Percentiles rank a stretch among this genome's conserved stretches.
phyloP scores from a whole-genome alignment of 2,329 filamentous ascomycete species.

The Raffaelea ambrosiae region DNA sequence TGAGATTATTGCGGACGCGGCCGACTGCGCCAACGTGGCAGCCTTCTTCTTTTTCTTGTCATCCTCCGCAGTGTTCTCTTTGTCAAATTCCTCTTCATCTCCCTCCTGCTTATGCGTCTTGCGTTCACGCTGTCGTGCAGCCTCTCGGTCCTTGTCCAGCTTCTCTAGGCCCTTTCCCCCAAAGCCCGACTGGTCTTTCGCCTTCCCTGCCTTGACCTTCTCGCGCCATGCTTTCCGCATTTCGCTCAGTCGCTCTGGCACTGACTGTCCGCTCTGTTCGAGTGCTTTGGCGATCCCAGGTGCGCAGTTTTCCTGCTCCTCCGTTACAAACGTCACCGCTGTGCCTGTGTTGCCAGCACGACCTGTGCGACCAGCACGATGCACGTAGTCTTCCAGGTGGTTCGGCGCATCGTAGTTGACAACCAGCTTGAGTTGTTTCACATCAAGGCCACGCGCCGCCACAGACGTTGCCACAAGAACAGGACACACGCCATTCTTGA shows the following conservation, averaged over 20 bases:
- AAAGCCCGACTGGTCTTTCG: conserved; percentile 83
- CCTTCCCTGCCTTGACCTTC: conserved; percentile 87
- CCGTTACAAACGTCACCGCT: conserved; percentile 87
- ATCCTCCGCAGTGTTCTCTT: conserved; percentile 43
- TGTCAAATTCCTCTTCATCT: conserved; percentile 68
- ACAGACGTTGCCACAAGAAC: conserved; percentile 93
- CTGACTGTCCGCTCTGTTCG: conserved; percentile 78
- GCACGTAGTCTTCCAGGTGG: conserved; percentile 93
- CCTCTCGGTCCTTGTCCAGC: conserved; percentile 84
- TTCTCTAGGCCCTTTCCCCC: conserved; percentile 90
- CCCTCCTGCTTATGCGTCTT: conserved; percentile 85
- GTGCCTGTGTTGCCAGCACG: conserved; percentile 91
- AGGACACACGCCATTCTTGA: conserved; percentile 83
- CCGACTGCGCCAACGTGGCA: conserved; percentile 54
- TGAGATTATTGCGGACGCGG: conserved; percentile 47
- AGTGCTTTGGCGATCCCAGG: conserved; percentile 83
- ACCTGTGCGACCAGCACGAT: conserved; percentile 86
- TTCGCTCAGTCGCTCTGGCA: conserved; percentile 61
- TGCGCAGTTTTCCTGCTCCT: conserved; percentile 85
- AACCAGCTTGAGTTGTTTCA: conserved; percentile 91
- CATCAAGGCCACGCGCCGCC: conserved; percentile 87
- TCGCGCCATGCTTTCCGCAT: conserved; percentile 70
- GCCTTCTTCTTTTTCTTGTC: conserved; percentile 61
- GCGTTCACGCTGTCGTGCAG: conserved; percentile 75
- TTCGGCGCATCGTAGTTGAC: conserved; percentile 94